Evolutionary conservation across 768 basidiomycete genomes (phyloP).

Genomic region (Amanita pseudoporphyria): DNA sequence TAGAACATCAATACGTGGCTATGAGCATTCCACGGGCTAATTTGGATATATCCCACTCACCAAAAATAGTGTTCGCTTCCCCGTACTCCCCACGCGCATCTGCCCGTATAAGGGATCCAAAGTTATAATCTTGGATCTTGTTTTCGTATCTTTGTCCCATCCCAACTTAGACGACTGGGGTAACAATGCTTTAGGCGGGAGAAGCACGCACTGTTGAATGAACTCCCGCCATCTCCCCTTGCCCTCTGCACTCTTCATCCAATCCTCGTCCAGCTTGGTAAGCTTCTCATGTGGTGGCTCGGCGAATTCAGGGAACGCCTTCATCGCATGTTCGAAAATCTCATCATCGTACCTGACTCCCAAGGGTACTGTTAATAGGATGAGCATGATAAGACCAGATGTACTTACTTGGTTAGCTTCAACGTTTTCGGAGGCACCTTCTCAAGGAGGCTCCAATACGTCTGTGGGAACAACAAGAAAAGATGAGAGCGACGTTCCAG

Average conservation of each 20-base stretch:
- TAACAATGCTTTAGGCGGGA: not conserved
- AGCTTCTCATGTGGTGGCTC: conserved; percentile 37
- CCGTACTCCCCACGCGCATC: conserved; percentile 76
- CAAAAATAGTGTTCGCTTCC: conserved; percentile 91
- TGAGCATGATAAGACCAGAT: not conserved
- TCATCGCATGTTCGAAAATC: conserved; percentile 69
- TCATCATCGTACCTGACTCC: conserved; percentile 73
- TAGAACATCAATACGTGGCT: not conserved
- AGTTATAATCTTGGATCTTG: conserved; percentile 90
- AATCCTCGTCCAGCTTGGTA: conserved; percentile 71
- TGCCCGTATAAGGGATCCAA: conserved; percentile 87
- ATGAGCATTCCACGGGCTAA: not conserved
- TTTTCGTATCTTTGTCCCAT: conserved; percentile 64
- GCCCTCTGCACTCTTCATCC: conserved; percentile 81
- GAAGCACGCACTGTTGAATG: conserved; percentile 48
- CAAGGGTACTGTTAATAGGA: not conserved
- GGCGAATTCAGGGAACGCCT: conserved; percentile 73
- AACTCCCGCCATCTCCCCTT: conserved; percentile 91
- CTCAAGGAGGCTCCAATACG: conserved; percentile 91
- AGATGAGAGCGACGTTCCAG: not conserved
- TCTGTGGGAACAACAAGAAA: conserved; percentile 38
- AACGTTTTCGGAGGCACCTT: conserved; percentile 70
- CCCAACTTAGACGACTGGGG: not conserved
- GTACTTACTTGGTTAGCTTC: conserved; percentile 68
- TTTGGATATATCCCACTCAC: conserved; percentile 29